These are phyloP conservation scores for Aurinia saxatilis DNA, from an alignment of 345 rosid species.

Conservation along the genomic window DNA sequence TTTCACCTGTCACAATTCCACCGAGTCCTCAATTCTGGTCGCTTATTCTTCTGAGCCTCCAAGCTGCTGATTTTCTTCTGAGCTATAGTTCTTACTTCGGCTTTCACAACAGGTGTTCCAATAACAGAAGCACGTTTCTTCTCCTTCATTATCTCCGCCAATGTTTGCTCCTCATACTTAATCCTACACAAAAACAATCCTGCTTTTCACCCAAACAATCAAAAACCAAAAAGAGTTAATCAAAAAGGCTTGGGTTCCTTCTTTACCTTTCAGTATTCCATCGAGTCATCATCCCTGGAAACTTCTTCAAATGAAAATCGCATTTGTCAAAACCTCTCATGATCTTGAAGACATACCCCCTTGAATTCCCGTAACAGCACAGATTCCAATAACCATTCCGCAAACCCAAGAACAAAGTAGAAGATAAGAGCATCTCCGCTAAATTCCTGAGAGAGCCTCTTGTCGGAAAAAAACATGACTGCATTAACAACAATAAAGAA, in stretches of 20 bases:
- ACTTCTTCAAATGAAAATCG: too few species aligned
- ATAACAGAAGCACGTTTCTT: conserved; percentile 54
- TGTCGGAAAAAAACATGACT: too few species aligned
- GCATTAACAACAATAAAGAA: too few species aligned
- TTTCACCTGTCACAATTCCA: conserved; percentile 50
- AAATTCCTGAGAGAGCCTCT: too few species aligned
- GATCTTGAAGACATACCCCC: too few species aligned
- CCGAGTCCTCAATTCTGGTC: not conserved
- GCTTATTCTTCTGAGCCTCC: conserved; percentile 27
- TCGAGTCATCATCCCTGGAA: not conserved
- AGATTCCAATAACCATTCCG: too few species aligned
- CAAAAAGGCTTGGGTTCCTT: not conserved
- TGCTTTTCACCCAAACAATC: not conserved
- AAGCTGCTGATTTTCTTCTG: conserved; percentile 62
- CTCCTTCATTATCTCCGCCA: conserved; percentile 64
- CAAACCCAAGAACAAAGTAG: too few species aligned
- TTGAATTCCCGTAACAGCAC: too few species aligned
- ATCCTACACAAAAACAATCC: conserved; percentile 37
- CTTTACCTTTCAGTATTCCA: conserved; percentile 49
- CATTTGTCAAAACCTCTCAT: too few species aligned
- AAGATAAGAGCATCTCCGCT: too few species aligned
- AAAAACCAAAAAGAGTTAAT: not conserved
- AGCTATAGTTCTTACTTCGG: conserved; percentile 49
- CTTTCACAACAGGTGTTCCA: conserved; percentile 57
- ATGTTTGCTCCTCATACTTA: conserved; percentile 51